phyloP scores from a whole-genome alignment of 768 basidiomycete species.

The Tylopilus balloui region DNA sequence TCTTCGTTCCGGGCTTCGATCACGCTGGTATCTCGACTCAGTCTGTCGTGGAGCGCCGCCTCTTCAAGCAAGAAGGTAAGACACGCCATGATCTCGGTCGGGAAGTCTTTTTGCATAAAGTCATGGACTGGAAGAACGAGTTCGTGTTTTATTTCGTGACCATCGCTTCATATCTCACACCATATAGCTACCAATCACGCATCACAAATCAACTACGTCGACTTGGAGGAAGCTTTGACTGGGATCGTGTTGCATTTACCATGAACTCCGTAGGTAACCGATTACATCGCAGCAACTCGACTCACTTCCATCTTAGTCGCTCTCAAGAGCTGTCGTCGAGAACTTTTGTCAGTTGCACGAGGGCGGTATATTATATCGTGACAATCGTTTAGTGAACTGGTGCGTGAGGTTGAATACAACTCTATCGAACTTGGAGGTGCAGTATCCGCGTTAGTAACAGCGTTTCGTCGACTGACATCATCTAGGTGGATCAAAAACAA shows the following conservation, averaged over 20 bases:
- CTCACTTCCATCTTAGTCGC: constrained; percentile 37
- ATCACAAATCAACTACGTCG: constrained; percentile 87
- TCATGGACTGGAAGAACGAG: constrained; percentile 98
- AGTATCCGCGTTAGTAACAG: neutral
- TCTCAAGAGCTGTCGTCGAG: constrained; percentile 86
- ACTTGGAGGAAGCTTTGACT: constrained; percentile 91
- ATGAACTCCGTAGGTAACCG: constrained; percentile 70
- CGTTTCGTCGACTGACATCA: neutral
- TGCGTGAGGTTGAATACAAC: constrained; percentile 95
- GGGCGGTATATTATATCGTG: constrained; percentile 88
- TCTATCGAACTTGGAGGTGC: constrained; percentile 92
- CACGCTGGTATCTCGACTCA: constrained; percentile 99
- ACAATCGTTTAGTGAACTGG: constrained; percentile 97
- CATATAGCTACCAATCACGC: constrained; percentile 77
- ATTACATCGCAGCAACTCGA: neutral
- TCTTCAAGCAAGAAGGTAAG: constrained; percentile 77
- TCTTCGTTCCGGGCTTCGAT: constrained; percentile 94
- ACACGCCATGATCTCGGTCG: constrained; percentile 94
- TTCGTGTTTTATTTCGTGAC: constrained; percentile 38
- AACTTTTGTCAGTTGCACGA: constrained; percentile 90
- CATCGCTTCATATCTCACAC: neutral
- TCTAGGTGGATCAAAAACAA: constrained; percentile 87
- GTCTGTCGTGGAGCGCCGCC: constrained; percentile 90
- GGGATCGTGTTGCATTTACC: constrained; percentile 92
- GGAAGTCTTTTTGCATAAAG: constrained; percentile 83